These are phyloP conservation scores for Boletus edulis DNA, from an alignment of 768 basidiomycete genomes.

Conservation along the genomic window DNA sequence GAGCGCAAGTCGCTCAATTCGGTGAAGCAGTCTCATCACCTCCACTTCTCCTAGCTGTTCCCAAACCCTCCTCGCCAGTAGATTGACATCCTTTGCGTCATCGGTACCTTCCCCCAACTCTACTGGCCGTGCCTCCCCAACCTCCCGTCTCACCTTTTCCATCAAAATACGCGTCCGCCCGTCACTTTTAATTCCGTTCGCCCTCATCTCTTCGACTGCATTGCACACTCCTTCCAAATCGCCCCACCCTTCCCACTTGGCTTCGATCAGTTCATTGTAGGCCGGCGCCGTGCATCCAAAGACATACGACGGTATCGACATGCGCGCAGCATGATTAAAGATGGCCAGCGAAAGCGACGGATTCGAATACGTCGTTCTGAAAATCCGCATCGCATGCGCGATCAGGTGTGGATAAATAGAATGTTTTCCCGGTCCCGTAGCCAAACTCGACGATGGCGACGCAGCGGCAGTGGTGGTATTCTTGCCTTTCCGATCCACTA, in stretches of 20 bases:
- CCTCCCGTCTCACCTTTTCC: constrained; percentile 61
- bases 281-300: constrained; percentile 85
- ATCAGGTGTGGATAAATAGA: constrained; percentile 74
- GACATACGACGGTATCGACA: constrained; percentile 79
- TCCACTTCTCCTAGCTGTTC: constrained; percentile 45
- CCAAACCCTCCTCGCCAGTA: constrained; percentile 39
- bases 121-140: constrained; percentile 53
- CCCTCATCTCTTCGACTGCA: constrained; percentile 77
- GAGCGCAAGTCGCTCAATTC: constrained; percentile 47
- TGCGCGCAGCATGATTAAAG: constrained; percentile 74
- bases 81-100: constrained; percentile 26
- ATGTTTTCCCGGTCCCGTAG: constrained; percentile 49
- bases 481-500: background rate
- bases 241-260: constrained; percentile 82
- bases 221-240: constrained; percentile 74
- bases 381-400: constrained; percentile 70
- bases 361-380: constrained; percentile 75
- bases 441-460: background rate
- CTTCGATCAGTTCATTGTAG: constrained; percentile 86
- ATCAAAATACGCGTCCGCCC: constrained; percentile 56
- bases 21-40: constrained; percentile 47
- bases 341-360: constrained; percentile 81
- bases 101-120: constrained; percentile 13
- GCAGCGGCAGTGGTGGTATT: background rate
- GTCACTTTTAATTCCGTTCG: constrained; percentile 73